Base-by-base conservation (phyloP, 768 basidiomycete species). In the Coprinopsis marcescibilis region DNA sequence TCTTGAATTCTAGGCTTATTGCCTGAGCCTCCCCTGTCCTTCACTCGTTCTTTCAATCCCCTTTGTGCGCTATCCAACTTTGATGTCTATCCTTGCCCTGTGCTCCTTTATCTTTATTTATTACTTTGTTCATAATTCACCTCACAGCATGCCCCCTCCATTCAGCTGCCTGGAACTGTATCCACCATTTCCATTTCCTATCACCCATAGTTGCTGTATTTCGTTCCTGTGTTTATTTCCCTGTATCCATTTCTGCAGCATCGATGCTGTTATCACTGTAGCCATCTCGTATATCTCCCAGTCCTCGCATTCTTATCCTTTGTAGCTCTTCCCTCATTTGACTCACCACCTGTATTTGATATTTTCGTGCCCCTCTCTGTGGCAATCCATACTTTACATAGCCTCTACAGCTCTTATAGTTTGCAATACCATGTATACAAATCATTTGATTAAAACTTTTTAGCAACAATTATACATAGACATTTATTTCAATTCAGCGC, bases 1-100 rank as follows among this genome's bases (percentile, higher is more conserved):
- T 62, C 72, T 79, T 30, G 85, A 89, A 64, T 89, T 89, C 59
- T 89, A 68, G n/a, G n/a, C n/a, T n/a, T n/a, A 75, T 3, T 26
- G 6, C 32, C 3, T 17, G 14, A n/a, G 21, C n/a, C 30, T 20
- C 17, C 25, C 14, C 17, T 20, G 21, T 32, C 19, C 23, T 47
- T 40, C 53, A 48, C 55, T 59, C 56, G 50, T 57, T 58, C 49
- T 50, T 51, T 52, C 47, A 36, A 19, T 30, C 43, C 11, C 30
- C 7, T 21, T 24, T n/a, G n/a, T n/a, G n/a, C n/a, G 19, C 15
- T 40, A 40, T 40, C 17, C 20, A 25, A 23, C 44, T 45, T 52
- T 45, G 32, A 43, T 49, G 26, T 40, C 41, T 46, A 47, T 47
- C 35, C 25, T 32, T 32, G n/a, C 30, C 35, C 13, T 36, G n/a